Evolutionary conservation across 768 basidiomycete genomes (phyloP).

Genomic region (Pulveroboletus sp.): DNA sequence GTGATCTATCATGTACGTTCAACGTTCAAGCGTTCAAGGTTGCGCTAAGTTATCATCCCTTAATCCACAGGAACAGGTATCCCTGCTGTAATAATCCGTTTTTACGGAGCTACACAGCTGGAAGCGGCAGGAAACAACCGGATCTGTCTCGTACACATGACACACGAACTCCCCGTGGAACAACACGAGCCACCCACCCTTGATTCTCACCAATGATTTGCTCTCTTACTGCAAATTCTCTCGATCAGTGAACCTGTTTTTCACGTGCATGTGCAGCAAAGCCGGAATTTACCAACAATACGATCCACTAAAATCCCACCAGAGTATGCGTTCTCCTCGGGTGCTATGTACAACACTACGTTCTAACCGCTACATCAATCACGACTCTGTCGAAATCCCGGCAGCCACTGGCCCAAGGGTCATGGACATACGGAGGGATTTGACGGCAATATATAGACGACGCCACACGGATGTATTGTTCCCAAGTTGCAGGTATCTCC

Average conservation of each 20-base stretch:
- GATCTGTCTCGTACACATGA: conserved; percentile 25
- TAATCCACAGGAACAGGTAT: too few relatives aligned
- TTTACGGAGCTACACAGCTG: too few relatives aligned
- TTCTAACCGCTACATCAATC: conserved; percentile 29
- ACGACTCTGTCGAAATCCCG: too few relatives aligned
- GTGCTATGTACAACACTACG: conserved; percentile 38
- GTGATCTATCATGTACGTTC: background rate
- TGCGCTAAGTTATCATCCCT: too few relatives aligned
- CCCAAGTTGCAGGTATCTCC: too few relatives aligned
- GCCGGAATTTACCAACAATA: background rate
- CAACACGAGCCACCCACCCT: conserved; percentile 33
- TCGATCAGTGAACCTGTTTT: conserved; percentile 16
- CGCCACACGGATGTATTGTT: too few relatives aligned
- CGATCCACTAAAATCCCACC: conserved; percentile 37
- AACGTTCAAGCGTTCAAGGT: too few relatives aligned
- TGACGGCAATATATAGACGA: too few relatives aligned
- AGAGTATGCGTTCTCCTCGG: conserved; percentile 36
- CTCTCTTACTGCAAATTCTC: conserved; percentile 23
- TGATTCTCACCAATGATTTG: conserved; percentile 29
- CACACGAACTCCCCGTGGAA: conserved; percentile 34
- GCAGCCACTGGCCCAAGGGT: too few relatives aligned
- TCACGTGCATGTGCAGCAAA: conserved; percentile 26
- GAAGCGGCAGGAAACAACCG: background rate
- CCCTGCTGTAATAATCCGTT: too few relatives aligned
- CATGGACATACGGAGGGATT: too few relatives aligned